Base-by-base conservation (phyloP, 1,284 basidiomycete species). In the Ustilago curta region DNA sequence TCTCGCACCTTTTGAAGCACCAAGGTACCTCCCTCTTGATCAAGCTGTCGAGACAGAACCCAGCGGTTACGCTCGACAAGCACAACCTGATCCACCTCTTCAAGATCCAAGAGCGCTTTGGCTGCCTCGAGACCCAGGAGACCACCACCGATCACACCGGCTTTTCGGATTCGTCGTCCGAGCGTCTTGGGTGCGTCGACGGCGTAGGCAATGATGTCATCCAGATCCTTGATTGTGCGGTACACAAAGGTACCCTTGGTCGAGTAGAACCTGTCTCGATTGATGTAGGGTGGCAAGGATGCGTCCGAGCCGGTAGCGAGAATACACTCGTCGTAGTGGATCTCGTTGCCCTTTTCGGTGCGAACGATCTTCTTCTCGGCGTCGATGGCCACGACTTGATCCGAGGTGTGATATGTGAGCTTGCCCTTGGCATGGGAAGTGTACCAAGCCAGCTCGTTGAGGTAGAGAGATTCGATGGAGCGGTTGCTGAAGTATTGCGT, bases 91-190 rank as follows among this genome's bases (percentile, higher is more conserved):
- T 84, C 81, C 52, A 86, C 75, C n/a, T 86, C 86, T 58, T 85
- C 84, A 67, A 91, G 86, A 82, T 92, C 91, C 73, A 90, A 89
- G 6, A 90, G 87, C 0, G 91, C 91, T 77, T 92, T 91, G 14
- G 91, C 91, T 0, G 91, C 91, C 85, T 92, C 91, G 27, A 92
- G 87, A 16, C 91, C 91, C 16, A 92, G 87, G 1, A 92, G 84
- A 35, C 91, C 91, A 19, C 91, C 91, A n/a, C 91, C 91, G 18
- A 92, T 87, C 4, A 92, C 88, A 4, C 88, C 87, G 0, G 89
- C 90, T 48, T 67, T 76, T 25, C 69, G 73, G 19, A 73, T 64
- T 19, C 74, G 66, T 29, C 70, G 68, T 11, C 71, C 70, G 27
- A 75, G 27, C 21, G 67, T 70, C 44, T 65, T 70, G 32, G 70